Evolutionary conservation across 352 stramenopile species (phyloP).

Genomic region (Phytophthora brassicae): DNA sequence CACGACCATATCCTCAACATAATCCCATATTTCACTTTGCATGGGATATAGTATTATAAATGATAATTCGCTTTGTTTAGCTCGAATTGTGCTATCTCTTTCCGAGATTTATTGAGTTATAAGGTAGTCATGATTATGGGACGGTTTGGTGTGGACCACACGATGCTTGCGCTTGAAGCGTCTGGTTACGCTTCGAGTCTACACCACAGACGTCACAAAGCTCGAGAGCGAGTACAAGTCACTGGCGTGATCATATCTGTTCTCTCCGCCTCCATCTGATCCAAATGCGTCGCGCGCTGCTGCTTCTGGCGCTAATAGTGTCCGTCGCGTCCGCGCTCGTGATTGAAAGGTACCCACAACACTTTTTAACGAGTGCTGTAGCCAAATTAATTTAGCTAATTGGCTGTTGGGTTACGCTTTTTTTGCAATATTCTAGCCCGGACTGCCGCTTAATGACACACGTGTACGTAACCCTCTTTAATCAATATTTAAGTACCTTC

Average conservation of each 20-base stretch:
- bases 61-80: no score
- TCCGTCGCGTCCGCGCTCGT: slow-evolving; percentile 36
- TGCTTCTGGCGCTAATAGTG: slow-evolving; percentile 21
- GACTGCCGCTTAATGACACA: slow-evolving; percentile 61
- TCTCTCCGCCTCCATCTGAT: slow-evolving; percentile 11
- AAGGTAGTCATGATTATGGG: not conserved
- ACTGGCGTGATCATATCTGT: slow-evolving; percentile 8
- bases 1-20: not conserved
- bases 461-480: slow-evolving; percentile 45
- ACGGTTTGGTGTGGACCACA: slow-evolving; percentile 14
- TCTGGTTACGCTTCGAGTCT: slow-evolving; percentile 4
- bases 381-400: no score
- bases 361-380: not conserved
- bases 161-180: slow-evolving; percentile 20
- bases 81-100: not conserved
- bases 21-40: no score
- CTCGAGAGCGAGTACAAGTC: slow-evolving; percentile 25
- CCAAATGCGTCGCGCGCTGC: slow-evolving; percentile 23
- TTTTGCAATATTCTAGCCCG: no score
- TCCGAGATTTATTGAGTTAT: not conserved
- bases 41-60: slow-evolving; percentile 3
- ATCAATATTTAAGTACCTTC: not conserved
- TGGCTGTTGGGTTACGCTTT: slow-evolving; percentile 13
- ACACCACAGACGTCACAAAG: slow-evolving; percentile 20
- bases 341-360: slow-evolving; percentile 42